Evolutionary conservation across 805 yeast species (phyloP), one percentile per base, ranked within the genome.

Genomic region (Cyberlindnera japonica): DNA sequence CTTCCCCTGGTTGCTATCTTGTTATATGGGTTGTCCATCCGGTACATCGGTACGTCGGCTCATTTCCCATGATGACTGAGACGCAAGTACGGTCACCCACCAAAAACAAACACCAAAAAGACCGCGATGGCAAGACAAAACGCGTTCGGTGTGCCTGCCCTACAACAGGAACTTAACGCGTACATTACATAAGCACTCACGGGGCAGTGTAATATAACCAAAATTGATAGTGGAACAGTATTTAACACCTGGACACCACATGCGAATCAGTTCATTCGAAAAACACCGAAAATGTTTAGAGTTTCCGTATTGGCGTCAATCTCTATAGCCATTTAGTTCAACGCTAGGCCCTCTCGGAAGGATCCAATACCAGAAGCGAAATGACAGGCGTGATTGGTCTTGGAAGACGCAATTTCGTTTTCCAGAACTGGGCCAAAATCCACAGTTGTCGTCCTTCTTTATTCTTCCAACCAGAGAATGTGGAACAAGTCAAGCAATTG

Each of bases 401-500:
- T 5, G 63, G 60, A 10, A 50, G 48, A 41, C 69, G 51, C 48
- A 59, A 71, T 51, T 56, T 53, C 46, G 55, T 54, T 33, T 68
- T 67, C 50, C 59, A 58, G 33, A 68, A 68, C 46, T 93, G 98
- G 99, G 98, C 99, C 0, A 83, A 84, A 17, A 91, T 96, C 6
- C 90, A 84, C 63, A 57, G 65, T 25, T 82, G 95, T 54, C 70
- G 68, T 43, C 97, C 98, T 0, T 79, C 75, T 51, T 75, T 81
- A 19, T 84, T 75, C 54, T 81, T 86, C 61, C 95, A 88, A 63
- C 99, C 99, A 1, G 57, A 63, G 2, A 66, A 69, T 6, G 57
- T 84, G 6, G 85, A 77, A n/a, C 85, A 90, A 51, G 79, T 91
- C 36, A 69, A 69, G 41, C 69, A 65, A 15, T 69, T 91, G 40